Evolutionary conservation across 164 flowering plant genomes (phyloP).

Genomic region (Dillenia suffruticosa): DNA sequence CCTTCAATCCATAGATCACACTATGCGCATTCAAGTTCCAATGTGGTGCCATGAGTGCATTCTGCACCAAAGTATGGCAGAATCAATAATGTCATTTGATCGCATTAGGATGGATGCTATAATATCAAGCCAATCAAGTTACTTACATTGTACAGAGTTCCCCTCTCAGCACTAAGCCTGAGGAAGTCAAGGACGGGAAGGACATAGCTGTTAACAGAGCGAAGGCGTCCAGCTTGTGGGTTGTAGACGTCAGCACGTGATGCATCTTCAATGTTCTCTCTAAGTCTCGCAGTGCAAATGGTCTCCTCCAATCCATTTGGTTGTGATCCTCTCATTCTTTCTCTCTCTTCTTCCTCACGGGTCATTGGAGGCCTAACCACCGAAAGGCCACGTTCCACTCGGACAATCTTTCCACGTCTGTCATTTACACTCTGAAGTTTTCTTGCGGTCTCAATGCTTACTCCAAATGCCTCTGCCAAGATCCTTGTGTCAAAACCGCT

Average conservation of each 20-base stretch:
- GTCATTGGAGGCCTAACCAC: slow-evolving; percentile 18
- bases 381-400: slow-evolving; percentile 23
- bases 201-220: slow-evolving; percentile 36
- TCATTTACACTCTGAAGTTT: slow-evolving; percentile 28
- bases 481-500: slow-evolving; percentile 27
- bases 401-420: slow-evolving; percentile 35
- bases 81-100: background rate
- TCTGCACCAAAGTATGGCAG: slow-evolving; percentile 13
- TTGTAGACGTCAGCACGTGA: slow-evolving; percentile 33
- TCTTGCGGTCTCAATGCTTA: slow-evolving; percentile 20
- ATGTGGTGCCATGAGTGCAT: slow-evolving; percentile 30
- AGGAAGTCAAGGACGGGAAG: slow-evolving; percentile 43
- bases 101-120: too few relatives aligned
- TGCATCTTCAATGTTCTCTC: slow-evolving; percentile 31
- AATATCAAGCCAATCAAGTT: background rate
- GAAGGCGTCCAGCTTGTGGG: slow-evolving; percentile 44
- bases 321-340: slow-evolving; percentile 6
- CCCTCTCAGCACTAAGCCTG: slow-evolving; percentile 43
- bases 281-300: slow-evolving; percentile 31
- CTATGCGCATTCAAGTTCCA: slow-evolving; percentile 36
- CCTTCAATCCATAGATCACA: slow-evolving; percentile 24
- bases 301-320: slow-evolving; percentile 48
- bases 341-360: slow-evolving; percentile 7
- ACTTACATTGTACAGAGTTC: slow-evolving; percentile 30
- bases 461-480: slow-evolving; percentile 28